A percentile compares a stretch with the other conserved stretches of the same genome.
Evolutionary conservation across 345 rosid genomes (phyloP).

Genomic region (Citrus unshiu): DNA sequence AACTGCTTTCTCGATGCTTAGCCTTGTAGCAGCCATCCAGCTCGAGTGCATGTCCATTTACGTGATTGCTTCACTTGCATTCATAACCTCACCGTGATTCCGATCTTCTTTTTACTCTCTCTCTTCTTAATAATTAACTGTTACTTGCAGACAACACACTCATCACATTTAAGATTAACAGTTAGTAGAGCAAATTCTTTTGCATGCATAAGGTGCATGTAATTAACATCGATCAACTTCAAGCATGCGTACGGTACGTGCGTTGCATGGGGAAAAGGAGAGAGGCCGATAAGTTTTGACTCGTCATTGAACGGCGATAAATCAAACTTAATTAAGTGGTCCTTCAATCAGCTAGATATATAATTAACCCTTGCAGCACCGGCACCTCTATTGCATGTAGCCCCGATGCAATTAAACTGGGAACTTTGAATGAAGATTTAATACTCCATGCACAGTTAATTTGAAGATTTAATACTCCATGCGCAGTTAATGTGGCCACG

Average conservation of each 20-base stretch:
- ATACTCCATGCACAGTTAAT: background rate
- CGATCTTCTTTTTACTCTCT: background rate
- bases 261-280: background rate
- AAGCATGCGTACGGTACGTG: background rate
- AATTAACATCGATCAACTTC: background rate
- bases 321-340: background rate
- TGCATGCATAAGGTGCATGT: background rate
- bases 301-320: background rate
- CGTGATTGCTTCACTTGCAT: slow-evolving; percentile 15
- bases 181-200: background rate
- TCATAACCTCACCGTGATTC: slow-evolving; percentile 16
- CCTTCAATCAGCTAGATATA: background rate
- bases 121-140: background rate
- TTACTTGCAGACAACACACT: background rate
- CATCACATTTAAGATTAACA: background rate
- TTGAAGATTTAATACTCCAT: background rate
- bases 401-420: background rate
- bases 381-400: background rate
- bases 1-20: background rate
- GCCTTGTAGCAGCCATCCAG: slow-evolving; percentile 12
- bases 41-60: slow-evolving; percentile 14
- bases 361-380: too few species aligned
- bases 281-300: background rate
- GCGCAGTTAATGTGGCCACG: background rate
- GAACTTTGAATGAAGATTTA: background rate